These are phyloP conservation scores for Sicyos baderoa DNA, from an alignment of 306 rosid genomes.

Conservation along the genomic window DNA sequence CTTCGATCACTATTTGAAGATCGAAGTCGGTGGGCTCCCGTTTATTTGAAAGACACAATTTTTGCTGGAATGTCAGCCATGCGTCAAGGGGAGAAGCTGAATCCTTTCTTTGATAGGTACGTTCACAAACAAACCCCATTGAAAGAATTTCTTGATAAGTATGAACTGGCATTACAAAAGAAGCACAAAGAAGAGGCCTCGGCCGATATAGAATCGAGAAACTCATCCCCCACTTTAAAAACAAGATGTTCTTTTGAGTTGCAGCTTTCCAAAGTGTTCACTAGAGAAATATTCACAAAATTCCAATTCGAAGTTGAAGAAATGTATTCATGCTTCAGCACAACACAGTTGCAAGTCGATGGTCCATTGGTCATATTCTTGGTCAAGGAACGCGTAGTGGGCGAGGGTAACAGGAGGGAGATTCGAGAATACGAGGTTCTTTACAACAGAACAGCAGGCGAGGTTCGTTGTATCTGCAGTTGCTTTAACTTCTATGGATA, in stretches of 20 bases:
- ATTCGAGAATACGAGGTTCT: slow-evolving; percentile 80
- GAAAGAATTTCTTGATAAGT: slow-evolving; percentile 91
- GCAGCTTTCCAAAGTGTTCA: slow-evolving; percentile 75
- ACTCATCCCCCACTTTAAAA: slow-evolving; percentile 56
- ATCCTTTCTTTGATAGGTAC: slow-evolving; percentile 69
- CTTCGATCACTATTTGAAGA: slow-evolving; percentile 74
- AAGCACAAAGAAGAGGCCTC: slow-evolving; percentile 70
- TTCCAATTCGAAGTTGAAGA: slow-evolving; percentile 89
- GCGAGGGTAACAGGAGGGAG: slow-evolving; percentile 64
- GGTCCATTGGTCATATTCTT: slow-evolving; percentile 70
- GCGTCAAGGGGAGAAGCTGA: slow-evolving; percentile 48
- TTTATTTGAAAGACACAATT: slow-evolving; percentile 61
- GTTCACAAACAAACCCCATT: slow-evolving; percentile 89
- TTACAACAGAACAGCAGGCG: slow-evolving; percentile 68
- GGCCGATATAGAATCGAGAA: slow-evolving; percentile 82
- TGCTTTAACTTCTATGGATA: slow-evolving; percentile 81
- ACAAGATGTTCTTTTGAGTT: slow-evolving; percentile 85
- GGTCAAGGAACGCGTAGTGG: slow-evolving; percentile 77
- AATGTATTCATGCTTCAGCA: slow-evolving; percentile 85
- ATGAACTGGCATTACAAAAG: slow-evolving; percentile 80
- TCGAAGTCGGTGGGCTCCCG: slow-evolving; percentile 73
- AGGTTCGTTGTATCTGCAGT: slow-evolving; percentile 94
- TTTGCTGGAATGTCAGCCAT: slow-evolving; percentile 70
- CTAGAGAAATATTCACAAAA: slow-evolving; percentile 59
- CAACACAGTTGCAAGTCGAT: slow-evolving; percentile 70